Conservation (phyloP, 1,284 basidiomycete genomes). For the Ganoderma sinense region DNA sequence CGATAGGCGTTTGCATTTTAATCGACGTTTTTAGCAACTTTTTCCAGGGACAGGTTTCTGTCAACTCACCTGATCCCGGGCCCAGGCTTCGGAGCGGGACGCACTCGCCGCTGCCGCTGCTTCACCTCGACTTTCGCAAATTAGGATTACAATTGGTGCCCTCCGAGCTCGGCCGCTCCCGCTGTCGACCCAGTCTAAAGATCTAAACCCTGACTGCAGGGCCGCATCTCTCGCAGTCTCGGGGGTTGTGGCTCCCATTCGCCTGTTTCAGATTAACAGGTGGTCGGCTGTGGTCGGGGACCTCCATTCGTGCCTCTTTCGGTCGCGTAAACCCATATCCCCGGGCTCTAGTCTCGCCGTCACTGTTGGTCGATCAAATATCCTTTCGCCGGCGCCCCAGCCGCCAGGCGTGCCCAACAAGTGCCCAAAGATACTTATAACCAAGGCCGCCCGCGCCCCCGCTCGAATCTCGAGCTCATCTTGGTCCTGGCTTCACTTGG, state of each 20-base stretch:
- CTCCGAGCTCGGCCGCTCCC: neutral
- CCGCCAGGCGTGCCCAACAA: neutral
- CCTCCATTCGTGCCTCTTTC: neutral
- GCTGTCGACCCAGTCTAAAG: neutral
- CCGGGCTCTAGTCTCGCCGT: neutral
- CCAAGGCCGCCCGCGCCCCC: neutral
- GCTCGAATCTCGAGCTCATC: neutral
- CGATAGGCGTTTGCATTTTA: neutral
- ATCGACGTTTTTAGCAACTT: neutral
- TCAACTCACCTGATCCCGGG: neutral
- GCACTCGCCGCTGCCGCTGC: neutral
- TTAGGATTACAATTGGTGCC: neutral
- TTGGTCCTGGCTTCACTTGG: neutral
- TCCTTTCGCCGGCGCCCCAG: neutral
- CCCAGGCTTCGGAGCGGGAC: slow-evolving; percentile 1
- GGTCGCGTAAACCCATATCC: neutral
- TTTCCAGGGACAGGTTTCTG: neutral
- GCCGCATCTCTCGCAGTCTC: neutral
- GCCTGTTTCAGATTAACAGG: neutral
- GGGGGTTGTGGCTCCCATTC: neutral
- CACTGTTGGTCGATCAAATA: neutral
- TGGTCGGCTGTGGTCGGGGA: neutral
- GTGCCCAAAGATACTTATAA: neutral
- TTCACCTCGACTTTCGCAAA: neutral
- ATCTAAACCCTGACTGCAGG: neutral